Evolutionary conservation across 177 flowering plant species (phyloP), one percentile per base, ranked within the genome.

Genomic region (Vitis hybrid): DNA sequence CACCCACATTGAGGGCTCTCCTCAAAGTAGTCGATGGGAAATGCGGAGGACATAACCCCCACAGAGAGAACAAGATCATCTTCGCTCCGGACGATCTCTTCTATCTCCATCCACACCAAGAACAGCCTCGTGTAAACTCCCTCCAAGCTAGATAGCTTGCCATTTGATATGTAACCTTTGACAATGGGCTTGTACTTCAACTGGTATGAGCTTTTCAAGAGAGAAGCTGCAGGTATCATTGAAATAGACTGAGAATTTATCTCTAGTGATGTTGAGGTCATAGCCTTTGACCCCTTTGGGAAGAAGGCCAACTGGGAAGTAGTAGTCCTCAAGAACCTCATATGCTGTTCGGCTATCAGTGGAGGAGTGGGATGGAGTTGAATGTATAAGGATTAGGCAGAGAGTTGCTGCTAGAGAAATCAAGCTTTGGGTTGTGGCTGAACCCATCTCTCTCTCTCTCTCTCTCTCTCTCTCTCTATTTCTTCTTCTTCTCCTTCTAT

Each of bases 1-100:
- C 86, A 83, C 64, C 86, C 86, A 71, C 86, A 83, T 64, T 73
- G 84, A 47, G 84, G 84, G 11, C 76, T 57, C 73, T 72, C 82
- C 38, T 68, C 72, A 62, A 83, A 83, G 31, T 79, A 77, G 63
- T 71, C 78, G n/a, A 83, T 33, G 0, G 81, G 71, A 64, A 81
- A 83, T 13, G 62, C 81, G 52, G 86, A 84, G 19, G 79, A 73
- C 2, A 81, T 73, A 53, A 83, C 71, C 64, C 86, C 86, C 6
- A 83, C 84, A 1, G 82, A 79, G 76, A 83, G 81, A 3, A 77
- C 76, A 3, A 83, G 78, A 19, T 68, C 60, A 47, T 79, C 77
- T 1, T 76, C 82, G 8, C 49, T 53, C 70, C 86, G 65, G 2
- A 50, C 22, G 49, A 83, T 82, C 70, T 81, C 82, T 19, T 77